Evolutionary conservation across 768 basidiomycete species (phyloP), one percentile per base, ranked within the genome.

Genomic region (Podaxis sp.): DNA sequence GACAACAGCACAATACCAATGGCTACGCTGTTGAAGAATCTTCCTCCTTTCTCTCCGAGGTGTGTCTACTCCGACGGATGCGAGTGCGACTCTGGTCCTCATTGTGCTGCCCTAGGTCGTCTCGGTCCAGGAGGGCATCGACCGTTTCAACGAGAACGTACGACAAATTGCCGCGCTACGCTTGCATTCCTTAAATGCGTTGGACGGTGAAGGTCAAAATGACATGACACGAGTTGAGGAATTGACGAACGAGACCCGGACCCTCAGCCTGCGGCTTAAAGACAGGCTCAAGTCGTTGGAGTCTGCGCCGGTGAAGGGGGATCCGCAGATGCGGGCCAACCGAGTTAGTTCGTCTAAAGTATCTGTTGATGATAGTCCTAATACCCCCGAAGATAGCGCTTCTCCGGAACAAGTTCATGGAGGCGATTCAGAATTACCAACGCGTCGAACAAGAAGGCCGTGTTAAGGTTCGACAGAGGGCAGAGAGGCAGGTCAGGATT

Each of bases 391-490:
- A 90, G 88, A 79, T 82, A 40, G 77, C 77, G 0, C 68, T 86
- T 21, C 76, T 89, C 38, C 86, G 87, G 62, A 76, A 79, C 25
- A 90, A 88, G 69, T 92, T 93, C 62, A 69, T 88, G 50, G 90
- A 91, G 63, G 84, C 85, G 0, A 81, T 93, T 51, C 90, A 91
- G 69, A 84, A 84, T 60, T 93, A 90, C 71, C 91, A 91, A 70
- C 78, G 76, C 28, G 84, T 90, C 25, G 91, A 93, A 71, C 86
- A 85, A 63, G 86, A 89, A 64, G 83, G 82, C 69, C 81, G 88
- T 18, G 73, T 78, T 55, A 86, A 82, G 68, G 82, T 85, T 67
- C 85, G 79, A 68, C 82, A 86, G 66, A 79, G 88, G 50, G 79
- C 89, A 57, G 89, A 87, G 72, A 79, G 90, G 47, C 89, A 95